Conservation (phyloP, 306 rosid genomes). For the Quercus aquifolioides region DNA sequence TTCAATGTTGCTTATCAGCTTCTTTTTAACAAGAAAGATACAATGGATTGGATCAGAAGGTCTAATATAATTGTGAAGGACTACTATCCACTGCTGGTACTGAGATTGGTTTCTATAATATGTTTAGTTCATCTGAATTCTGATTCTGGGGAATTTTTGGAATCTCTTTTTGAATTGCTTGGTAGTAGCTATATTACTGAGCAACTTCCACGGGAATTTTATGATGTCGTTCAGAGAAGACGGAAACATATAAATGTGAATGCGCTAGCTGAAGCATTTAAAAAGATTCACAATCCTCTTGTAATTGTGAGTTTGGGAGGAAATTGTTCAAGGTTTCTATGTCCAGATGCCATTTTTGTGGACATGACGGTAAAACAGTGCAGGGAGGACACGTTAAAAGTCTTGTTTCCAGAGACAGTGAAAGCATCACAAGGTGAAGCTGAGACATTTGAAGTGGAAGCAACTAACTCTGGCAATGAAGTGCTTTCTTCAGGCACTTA, state of each 20-base stretch:
- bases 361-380: conserved; percentile 24
- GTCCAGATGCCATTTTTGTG: conserved; percentile 36
- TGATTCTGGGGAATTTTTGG: conserved; percentile 22
- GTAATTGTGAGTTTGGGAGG: conserved; percentile 33
- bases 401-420: conserved; percentile 26
- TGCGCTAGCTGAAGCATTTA: conserved; percentile 45
- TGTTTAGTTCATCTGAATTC: conserved; percentile 47
- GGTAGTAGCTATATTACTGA: conserved; percentile 2
- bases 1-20: background rate
- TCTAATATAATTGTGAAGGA: conserved; percentile 7
- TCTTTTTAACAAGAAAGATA: conserved; percentile 5
- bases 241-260: conserved; percentile 7
- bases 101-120: conserved; percentile 34
- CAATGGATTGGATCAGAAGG: conserved; percentile 37
- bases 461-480: background rate
- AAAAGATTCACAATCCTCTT: conserved; percentile 41
- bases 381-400: conserved; percentile 18
- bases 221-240: conserved; percentile 13
- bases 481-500: conserved; percentile 6
- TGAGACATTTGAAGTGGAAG: background rate
- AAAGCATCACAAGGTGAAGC: conserved; percentile 1
- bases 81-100: conserved; percentile 31
- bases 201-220: conserved; percentile 38
- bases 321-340: conserved; percentile 1
- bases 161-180: conserved; percentile 19